phyloP scores from a whole-genome alignment of 257 asterid genomes.

The Nemophila menziesii region DNA sequence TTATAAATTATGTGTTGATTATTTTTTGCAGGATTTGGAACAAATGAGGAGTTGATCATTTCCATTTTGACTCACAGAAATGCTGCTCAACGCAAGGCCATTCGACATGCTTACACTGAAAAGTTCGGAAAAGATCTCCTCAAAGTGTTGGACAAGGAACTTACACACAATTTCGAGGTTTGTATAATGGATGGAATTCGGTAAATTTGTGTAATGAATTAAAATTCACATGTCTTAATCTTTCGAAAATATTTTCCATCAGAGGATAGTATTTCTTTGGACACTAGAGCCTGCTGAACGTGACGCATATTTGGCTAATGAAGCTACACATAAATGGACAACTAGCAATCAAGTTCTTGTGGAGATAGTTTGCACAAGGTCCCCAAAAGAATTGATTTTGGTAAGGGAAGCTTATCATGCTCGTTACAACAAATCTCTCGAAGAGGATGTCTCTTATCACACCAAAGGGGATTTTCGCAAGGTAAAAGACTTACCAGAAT shows the following conservation, averaged over 20 bases:
- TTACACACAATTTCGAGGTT: slow-evolving; percentile 73
- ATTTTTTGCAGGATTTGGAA: slow-evolving; percentile 86
- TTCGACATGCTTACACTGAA: slow-evolving; percentile 50
- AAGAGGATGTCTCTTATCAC: slow-evolving; percentile 88
- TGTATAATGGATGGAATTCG: no score
- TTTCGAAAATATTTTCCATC: slow-evolving; percentile 4
- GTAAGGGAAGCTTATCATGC: slow-evolving; percentile 82
- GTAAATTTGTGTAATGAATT: no score
- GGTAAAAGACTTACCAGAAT: no score
- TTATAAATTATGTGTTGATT: no score
- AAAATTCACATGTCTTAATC: no score
- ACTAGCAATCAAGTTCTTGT: slow-evolving; percentile 57
- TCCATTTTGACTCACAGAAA: slow-evolving; percentile 77
- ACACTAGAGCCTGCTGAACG: slow-evolving; percentile 63
- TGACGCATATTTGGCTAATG: slow-evolving; percentile 67
- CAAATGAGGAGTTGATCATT: slow-evolving; percentile 84
- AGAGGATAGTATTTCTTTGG: slow-evolving; percentile 65
- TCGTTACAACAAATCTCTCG: slow-evolving; percentile 67
- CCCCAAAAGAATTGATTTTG: slow-evolving; percentile 54
- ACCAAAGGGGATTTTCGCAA: slow-evolving; percentile 71
- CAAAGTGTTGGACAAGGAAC: slow-evolving; percentile 72
- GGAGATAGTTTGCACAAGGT: slow-evolving; percentile 84
- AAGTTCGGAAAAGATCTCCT: slow-evolving; percentile 74
- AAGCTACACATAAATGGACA: slow-evolving; percentile 71
- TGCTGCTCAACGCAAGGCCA: slow-evolving; percentile 59